phyloP scores from a whole-genome alignment of 306 rosid genomes.

The Prunus mume region DNA sequence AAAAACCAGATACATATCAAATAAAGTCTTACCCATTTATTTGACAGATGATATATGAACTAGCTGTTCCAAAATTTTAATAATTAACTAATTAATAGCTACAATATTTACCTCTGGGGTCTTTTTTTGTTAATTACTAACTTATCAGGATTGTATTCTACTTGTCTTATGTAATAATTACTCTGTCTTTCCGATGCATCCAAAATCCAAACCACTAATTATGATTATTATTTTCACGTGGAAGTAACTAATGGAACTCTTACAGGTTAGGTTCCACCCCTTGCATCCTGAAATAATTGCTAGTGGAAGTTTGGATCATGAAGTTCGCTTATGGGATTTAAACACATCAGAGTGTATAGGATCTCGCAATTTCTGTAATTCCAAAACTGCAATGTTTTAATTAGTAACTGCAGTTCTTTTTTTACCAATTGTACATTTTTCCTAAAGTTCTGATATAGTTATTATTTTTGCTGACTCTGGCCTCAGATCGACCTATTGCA shows the following conservation, averaged over 20 bases:
- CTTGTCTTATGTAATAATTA: not conserved
- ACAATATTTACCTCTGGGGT: not conserved
- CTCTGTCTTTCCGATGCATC: not conserved
- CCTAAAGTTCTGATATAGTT: not conserved
- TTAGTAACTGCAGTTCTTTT: not conserved
- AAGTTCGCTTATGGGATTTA: slow-evolving; percentile 92
- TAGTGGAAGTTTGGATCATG: slow-evolving; percentile 98
- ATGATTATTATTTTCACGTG: not conserved
- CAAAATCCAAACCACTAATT: not conserved
- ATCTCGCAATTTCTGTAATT: slow-evolving; percentile 79
- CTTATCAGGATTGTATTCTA: not conserved
- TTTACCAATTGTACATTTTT: not conserved
- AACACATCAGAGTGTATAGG: slow-evolving; percentile 76
- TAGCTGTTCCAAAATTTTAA: not conserved
- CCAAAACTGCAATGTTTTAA: slow-evolving; percentile 4
- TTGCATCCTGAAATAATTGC: slow-evolving; percentile 79
- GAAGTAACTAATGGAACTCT: slow-evolving; percentile 15
- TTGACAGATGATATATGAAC: not conserved
- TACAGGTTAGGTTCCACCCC: slow-evolving; percentile 98
- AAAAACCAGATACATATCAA: not conserved
- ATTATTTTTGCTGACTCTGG: slow-evolving; percentile 4
- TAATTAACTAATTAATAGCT: not conserved
- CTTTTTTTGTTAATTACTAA: not conserved
- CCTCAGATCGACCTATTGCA: slow-evolving; percentile 87
- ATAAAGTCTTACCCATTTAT: not conserved